Evolutionary conservation across 192 early-diverging fungal species (phyloP).

Genomic region (Coemansia sp.): DNA sequence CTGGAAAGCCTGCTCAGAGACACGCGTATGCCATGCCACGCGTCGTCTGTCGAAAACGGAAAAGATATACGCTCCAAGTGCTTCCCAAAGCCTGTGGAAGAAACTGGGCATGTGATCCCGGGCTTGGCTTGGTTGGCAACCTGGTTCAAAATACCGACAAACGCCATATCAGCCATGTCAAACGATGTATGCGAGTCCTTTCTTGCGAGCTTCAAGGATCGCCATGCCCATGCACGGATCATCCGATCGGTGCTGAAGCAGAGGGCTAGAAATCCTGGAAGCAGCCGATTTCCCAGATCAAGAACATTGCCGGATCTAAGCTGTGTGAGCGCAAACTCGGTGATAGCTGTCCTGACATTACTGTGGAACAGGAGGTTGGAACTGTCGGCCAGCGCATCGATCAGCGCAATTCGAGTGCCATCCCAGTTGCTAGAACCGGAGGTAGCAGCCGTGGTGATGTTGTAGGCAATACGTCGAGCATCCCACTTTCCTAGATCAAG

Average conservation of each 20-base stretch:
- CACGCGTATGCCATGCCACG: conserved; percentile 40
- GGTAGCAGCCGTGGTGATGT: conserved; percentile 7
- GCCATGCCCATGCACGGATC: conserved; percentile 31
- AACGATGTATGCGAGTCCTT: conserved; percentile 10
- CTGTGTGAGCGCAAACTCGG: conserved; percentile 15
- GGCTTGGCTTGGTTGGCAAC: background rate
- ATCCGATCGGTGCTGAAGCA: conserved; percentile 17
- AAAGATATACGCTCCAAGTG: conserved; percentile 9
- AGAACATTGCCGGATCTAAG: conserved; percentile 12
- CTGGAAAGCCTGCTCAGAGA: conserved; percentile 23
- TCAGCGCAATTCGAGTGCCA: conserved; percentile 13
- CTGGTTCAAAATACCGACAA: conserved; percentile 19
- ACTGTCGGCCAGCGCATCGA: conserved; percentile 27
- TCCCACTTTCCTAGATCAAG: conserved; percentile 33
- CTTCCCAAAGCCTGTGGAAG: background rate
- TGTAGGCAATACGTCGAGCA: conserved; percentile 23
- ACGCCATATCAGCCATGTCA: conserved; percentile 6
- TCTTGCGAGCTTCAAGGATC: conserved; percentile 27
- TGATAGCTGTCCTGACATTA: conserved; percentile 12
- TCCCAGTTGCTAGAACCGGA: conserved; percentile 8
- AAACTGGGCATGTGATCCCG: background rate
- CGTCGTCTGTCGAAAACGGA: conserved; percentile 21
- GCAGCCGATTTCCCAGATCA: conserved; percentile 21
- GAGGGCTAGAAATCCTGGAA: conserved; percentile 34
- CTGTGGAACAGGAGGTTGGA: conserved; percentile 19